These are phyloP conservation scores for Scheffersomyces lignicola DNA, from an alignment of 1,139 yeast genomes.

Conservation along the genomic window DNA sequence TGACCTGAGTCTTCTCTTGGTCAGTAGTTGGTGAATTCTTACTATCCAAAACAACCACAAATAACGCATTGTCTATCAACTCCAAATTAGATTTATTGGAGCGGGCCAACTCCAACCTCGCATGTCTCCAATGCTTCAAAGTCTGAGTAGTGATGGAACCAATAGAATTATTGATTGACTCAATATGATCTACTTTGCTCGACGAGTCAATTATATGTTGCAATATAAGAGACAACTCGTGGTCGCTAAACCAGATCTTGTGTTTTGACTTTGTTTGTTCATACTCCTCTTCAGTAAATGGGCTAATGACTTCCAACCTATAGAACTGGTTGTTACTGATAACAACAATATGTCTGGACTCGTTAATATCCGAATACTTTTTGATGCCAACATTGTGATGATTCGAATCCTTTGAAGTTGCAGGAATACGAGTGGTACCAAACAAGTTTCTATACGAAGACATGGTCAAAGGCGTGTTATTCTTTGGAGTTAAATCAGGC, in stretches of 20 bases:
- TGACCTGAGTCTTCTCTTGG: slow-evolving; percentile 43
- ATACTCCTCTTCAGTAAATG: slow-evolving; percentile 30
- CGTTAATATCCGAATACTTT: slow-evolving; percentile 24
- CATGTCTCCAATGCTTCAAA: slow-evolving; percentile 60
- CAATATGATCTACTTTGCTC: slow-evolving; percentile 34
- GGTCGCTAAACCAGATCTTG: slow-evolving; percentile 50
- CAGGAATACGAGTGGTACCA: slow-evolving; percentile 68
- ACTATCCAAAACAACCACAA: slow-evolving; percentile 65
- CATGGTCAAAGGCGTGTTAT: slow-evolving; percentile 61
- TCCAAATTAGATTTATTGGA: slow-evolving; percentile 46
- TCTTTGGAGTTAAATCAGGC: slow-evolving; percentile 57
- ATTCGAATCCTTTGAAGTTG: slow-evolving; percentile 22
- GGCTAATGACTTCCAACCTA: slow-evolving; percentile 54
- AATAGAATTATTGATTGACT: slow-evolving; percentile 53
- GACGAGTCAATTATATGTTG: slow-evolving; percentile 51
- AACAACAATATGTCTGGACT: slow-evolving; percentile 52
- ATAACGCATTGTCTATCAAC: slow-evolving; percentile 61
- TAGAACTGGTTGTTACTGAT: slow-evolving; percentile 66
- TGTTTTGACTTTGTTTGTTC: slow-evolving; percentile 23
- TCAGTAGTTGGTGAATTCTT: slow-evolving; percentile 51
- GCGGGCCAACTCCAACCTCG: slow-evolving; percentile 50
- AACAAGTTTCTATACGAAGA: slow-evolving; percentile 62
- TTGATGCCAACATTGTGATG: slow-evolving; percentile 29
- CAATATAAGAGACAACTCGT: slow-evolving; percentile 54
- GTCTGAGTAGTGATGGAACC: slow-evolving; percentile 73